Conservation (phyloP, 2,329 filamentous ascomycete species). For the Sphaerulina musiva region DNA sequence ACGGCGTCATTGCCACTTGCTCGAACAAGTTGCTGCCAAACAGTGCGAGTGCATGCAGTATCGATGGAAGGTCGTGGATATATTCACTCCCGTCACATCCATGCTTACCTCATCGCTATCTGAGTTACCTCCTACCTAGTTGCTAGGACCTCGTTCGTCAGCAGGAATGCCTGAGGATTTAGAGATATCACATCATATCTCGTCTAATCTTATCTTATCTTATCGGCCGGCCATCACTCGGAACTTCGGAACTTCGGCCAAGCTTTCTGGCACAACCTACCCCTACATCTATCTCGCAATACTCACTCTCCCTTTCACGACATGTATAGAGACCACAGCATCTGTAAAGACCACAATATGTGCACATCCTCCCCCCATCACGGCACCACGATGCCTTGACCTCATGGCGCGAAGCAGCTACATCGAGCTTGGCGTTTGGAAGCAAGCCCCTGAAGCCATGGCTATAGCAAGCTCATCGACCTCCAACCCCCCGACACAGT, state of each 20-base stretch:
- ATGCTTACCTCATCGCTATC: slow-evolving; percentile 2
- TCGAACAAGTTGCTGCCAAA: neutral
- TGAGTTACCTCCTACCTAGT: neutral
- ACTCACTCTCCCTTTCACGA: neutral
- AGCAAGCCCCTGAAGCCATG: neutral
- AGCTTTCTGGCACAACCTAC: no score
- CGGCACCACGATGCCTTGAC: neutral
- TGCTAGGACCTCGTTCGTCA: neutral
- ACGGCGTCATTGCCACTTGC: neutral
- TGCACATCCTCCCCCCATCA: neutral
- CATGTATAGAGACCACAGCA: neutral
- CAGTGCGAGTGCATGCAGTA: neutral
- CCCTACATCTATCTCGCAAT: neutral
- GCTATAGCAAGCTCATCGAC: neutral
- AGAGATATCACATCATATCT: neutral
- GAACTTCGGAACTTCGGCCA: no score
- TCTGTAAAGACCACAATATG: neutral
- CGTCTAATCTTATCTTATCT: no score
- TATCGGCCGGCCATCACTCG: no score
- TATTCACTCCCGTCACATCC: neutral
- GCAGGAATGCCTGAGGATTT: neutral
- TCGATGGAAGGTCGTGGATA: slow-evolving; percentile 4
- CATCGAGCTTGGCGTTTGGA: neutral
- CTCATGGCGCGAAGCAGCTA: neutral
- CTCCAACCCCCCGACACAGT: neutral